Evolutionary conservation across 2,329 filamentous ascomycete genomes (phyloP), one percentile per base, ranked within the genome.

Genomic region (Tolypocladium endophyticum): DNA sequence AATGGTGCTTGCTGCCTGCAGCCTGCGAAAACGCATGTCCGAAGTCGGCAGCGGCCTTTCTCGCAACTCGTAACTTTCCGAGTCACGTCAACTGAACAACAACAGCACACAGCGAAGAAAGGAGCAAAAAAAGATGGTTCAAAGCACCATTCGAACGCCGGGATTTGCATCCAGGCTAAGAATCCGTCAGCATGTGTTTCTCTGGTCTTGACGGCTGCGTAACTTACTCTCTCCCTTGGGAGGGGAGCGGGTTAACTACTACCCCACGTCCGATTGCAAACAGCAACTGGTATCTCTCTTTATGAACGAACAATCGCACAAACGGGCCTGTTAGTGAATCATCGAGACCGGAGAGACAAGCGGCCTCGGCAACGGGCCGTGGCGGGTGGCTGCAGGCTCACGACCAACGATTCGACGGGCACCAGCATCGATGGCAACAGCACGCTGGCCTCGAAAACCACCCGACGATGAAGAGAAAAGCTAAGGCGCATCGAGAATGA

Each of bases 221-320:
- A 45, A 66, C 64, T 64, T 60, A 66, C 64, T 65, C 62, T 66
- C 65, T 66, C 62, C 64, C 59, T 65, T 65, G 63, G 64, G 65
- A 64, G 64, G 60, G 64, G 62, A 66, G 64, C 64, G 59, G 64
- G 64, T 66, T 66, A 62, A 64, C 63, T 64, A 61, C 63, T 66
- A 67, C 65, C 65, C 64, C 61, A 67, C 64, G 64, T 61, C 60
- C 65, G 65, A 67, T 60, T 59, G 43, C 25, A 25, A 41, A 23
- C 16, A 33, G 25, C 20, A 56, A 30, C 25, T 23, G 35, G 54
- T 47, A 59, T 55, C 57, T 18, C n/a, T 14, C 25, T 25, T 39
- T 56, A 58, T 54, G 41, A 57, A 35, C 33, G 47, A 30, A n/a
- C 47, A 30, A 33, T 30, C 12, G n/a, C 30, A 30, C 25, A 7